phyloP scores from a whole-genome alignment of 495 filamentous ascomycete genomes.

The Trichocladium antarcticum region DNA sequence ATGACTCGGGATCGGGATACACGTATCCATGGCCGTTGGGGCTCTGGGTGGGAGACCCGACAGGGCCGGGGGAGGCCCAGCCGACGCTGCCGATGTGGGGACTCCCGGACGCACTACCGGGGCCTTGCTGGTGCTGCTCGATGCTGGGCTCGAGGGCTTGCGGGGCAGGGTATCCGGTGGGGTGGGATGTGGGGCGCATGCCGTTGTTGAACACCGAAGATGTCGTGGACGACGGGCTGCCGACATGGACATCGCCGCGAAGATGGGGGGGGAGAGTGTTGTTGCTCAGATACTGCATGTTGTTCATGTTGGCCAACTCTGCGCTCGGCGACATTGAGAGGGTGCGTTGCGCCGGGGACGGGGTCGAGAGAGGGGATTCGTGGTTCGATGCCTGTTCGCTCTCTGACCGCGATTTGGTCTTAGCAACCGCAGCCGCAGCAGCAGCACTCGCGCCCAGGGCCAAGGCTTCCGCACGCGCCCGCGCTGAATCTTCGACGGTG shows the following conservation, averaged over 20 bases:
- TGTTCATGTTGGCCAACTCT: conserved; percentile 61
- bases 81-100: conserved; percentile 63
- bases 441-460: conserved; percentile 48
- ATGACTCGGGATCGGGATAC: conserved; percentile 58
- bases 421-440: conserved; percentile 44
- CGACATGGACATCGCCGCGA: conserved; percentile 57
- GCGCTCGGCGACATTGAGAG: conserved; percentile 68
- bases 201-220: conserved; percentile 50
- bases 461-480: conserved; percentile 56
- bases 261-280: conserved; percentile 73
- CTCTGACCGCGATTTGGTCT: conserved; percentile 49
- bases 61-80: conserved; percentile 63
- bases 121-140: conserved; percentile 53
- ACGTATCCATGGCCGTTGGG: conserved; percentile 46
- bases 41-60: conserved; percentile 54
- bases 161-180: conserved; percentile 66
- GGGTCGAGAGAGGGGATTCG: conserved; percentile 72
- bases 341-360: conserved; percentile 68
- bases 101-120: conserved; percentile 54
- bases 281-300: conserved; percentile 62
- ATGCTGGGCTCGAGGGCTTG: conserved; percentile 80
- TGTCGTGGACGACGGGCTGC: conserved; percentile 53
- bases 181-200: conserved; percentile 62
- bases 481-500: conserved; percentile 86
- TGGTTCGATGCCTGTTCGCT: conserved; percentile 70